phyloP scores from a whole-genome alignment of 202 grass and related monocot genomes.

The Digitaria exilis region DNA sequence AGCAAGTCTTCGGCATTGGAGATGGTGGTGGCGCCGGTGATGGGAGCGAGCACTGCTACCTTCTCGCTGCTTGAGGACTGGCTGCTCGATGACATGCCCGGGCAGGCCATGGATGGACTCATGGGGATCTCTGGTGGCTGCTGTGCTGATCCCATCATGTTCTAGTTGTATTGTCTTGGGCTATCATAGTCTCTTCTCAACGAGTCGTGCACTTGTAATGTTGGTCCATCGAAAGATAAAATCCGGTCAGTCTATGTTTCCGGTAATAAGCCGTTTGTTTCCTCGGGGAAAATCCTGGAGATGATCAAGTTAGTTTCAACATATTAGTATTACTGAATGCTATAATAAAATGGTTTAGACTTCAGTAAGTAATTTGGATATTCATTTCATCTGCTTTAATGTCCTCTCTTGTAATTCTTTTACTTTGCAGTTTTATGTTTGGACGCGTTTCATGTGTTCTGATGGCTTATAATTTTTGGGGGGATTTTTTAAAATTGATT shows the following conservation, averaged over 20 bases:
- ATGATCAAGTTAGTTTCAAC: conserved; percentile 24
- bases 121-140: conserved; percentile 46
- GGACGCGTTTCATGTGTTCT: not conserved
- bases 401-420: not conserved
- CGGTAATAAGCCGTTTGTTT: conserved; percentile 46
- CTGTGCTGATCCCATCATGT: conserved; percentile 61
- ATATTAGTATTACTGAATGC: conserved; percentile 10
- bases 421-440: not conserved
- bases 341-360: conserved; percentile 41
- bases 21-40: not conserved
- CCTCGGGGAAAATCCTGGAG: conserved; percentile 13
- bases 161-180: conserved; percentile 23
- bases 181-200: conserved; percentile 8
- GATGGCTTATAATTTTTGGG: not conserved
- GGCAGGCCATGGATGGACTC: conserved; percentile 53
- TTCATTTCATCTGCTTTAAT: not conserved
- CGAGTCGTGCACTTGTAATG: conserved; percentile 21
- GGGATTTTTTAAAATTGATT: not conserved
- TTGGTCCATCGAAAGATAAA: conserved; percentile 13
- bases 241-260: conserved; percentile 25
- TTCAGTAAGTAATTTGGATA: not conserved
- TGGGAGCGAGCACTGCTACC: not conserved
- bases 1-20: conserved; percentile 3
- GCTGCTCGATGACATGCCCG: conserved; percentile 55
- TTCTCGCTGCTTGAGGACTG: conserved; percentile 64